Evolutionary conservation across 148 eudicot species (phyloP), one percentile per base, ranked within the genome.

Genomic region (Camellia lanceoleosa): DNA sequence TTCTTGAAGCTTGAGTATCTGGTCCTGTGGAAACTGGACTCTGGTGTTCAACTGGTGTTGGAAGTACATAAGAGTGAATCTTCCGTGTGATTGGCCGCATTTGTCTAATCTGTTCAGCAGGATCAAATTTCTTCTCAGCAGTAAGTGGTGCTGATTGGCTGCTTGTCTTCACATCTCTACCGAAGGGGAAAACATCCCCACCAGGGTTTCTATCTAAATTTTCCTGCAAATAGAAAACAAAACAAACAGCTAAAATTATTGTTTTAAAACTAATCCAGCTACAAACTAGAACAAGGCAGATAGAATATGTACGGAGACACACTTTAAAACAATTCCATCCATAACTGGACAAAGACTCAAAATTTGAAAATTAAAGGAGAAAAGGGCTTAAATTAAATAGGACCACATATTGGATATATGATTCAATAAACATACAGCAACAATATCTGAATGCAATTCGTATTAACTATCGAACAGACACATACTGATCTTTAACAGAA

Each of bases 131-230:
- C 78, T 84, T 91, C 78, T 85, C 91, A 62, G 92, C 82, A 63
- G 87, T 83, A 62, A 95, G 90, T 46, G 97, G 97, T 7, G 97
- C 97, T 67, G 99, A 95, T 84, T 90, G 92, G 81, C 93, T 95
- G 80, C 84, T 81, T 72, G 78, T 62, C 77, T 84, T 85, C n/a
- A 42, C 78, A n/a, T 90, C 93, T 78, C 81, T 49, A 42, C 55
- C 51, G 78, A 77, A 84, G 19, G 82, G 47, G 42, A 80, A 88
- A 80, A 86, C 78, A 82, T 44, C 23, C 73, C 73, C 47, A 16
- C 84, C 83, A n/a, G 72, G 46, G 81, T 69, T 84, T 63, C 18
- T 19, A 38, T 80, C 78, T 62, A 78, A 56, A 78, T 82, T 81
- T 75, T 86, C 88, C 92, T 91, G 87, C 83, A 88, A 19, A 74